Percentiles rank a stretch among this genome's conserved stretches.
These are phyloP conservation scores for Baeospora myosura DNA, from an alignment of 1,284 basidiomycete genomes.

Conservation along the genomic window DNA sequence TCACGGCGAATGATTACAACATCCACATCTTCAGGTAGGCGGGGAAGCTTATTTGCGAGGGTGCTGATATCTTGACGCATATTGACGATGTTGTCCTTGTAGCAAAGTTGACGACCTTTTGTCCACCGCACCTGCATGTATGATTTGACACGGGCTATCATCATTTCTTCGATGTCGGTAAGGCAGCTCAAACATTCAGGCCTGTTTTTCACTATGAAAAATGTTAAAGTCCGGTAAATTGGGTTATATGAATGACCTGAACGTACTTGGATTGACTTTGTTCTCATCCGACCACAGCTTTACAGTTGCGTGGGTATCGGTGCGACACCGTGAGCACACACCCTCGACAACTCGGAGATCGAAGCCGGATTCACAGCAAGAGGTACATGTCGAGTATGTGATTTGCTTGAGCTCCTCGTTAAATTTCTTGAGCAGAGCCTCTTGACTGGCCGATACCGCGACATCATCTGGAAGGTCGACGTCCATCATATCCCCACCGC, in stretches of 20 bases:
- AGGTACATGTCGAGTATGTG: not conserved
- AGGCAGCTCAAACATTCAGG: slow-evolving; percentile 24
- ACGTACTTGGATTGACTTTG: slow-evolving; percentile 10
- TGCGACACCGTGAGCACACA: slow-evolving; percentile 3
- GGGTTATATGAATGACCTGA: not conserved
- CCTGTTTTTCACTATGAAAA: not conserved
- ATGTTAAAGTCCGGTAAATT: not conserved
- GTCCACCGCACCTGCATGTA: slow-evolving; percentile 13
- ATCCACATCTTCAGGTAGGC: slow-evolving; percentile 15
- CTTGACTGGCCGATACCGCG: not conserved
- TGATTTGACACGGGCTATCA: slow-evolving; percentile 12
- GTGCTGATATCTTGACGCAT: slow-evolving; percentile 14
- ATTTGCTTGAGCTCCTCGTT: slow-evolving; percentile 3
- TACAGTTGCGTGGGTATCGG: slow-evolving; percentile 1
- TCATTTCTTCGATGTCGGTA: slow-evolving; percentile 15
- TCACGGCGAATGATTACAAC: slow-evolving; percentile 14
- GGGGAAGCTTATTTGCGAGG: slow-evolving; percentile 13
- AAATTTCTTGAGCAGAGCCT: not conserved
- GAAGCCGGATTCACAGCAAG: slow-evolving; percentile 10
- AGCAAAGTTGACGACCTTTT: slow-evolving; percentile 12
- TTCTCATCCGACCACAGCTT: slow-evolving; percentile 12
- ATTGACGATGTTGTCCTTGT: slow-evolving; percentile 19
- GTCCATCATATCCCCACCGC: slow-evolving; percentile 3
- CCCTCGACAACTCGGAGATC: slow-evolving; percentile 1
- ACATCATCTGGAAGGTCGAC: slow-evolving; percentile 7